Conservation (phyloP, 208 protist species). For the Acanthamoeba rhysodes region DNA sequence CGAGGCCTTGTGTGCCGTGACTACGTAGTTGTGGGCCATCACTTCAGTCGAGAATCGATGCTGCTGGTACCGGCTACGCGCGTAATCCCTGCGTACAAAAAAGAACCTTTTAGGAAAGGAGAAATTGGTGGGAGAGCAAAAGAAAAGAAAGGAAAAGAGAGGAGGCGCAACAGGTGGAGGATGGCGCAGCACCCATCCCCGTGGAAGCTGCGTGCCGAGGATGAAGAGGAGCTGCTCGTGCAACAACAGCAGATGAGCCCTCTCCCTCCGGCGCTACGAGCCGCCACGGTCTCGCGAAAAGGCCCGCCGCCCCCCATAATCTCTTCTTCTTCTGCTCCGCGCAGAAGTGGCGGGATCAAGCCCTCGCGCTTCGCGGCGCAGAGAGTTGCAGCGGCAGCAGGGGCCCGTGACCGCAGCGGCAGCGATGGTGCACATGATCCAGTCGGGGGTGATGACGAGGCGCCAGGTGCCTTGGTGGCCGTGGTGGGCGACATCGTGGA, state of each 20-base stretch:
- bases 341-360: not conserved
- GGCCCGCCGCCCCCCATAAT: not conserved
- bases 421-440: too few species aligned
- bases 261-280: not conserved
- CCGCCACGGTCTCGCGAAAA: not conserved
- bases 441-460: not conserved
- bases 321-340: not conserved
- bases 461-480: not conserved
- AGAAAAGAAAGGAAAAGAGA: not conserved
- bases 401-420: not conserved
- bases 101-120: not conserved
- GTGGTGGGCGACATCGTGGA: conserved; percentile 25
- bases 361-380: not conserved
- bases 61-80: too few species aligned
- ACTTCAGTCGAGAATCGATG: not conserved
- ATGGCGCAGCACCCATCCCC: conserved; percentile 18
- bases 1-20: conserved; percentile 90
- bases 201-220: not conserved
- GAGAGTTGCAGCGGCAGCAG: not conserved
- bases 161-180: not conserved
- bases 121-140: not conserved
- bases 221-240: conserved; percentile 3
- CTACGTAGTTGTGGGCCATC: conserved; percentile 88
- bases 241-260: not conserved
- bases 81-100: too few species aligned